Conservation (phyloP, 331 rosid species). For the Acacia pycnantha region DNA sequence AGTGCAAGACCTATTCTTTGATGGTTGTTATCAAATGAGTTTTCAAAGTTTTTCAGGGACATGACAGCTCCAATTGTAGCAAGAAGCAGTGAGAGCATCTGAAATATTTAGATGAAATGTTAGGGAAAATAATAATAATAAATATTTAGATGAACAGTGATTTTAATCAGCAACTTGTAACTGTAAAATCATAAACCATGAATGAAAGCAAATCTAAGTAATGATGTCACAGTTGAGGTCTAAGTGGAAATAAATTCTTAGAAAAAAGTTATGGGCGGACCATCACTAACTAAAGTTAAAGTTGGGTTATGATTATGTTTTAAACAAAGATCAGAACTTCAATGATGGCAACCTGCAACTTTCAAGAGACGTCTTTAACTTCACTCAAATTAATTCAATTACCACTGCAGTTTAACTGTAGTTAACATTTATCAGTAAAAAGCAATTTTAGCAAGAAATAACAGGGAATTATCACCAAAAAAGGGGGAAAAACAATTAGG, state of each 20-base stretch:
- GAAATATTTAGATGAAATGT: conserved; percentile 25
- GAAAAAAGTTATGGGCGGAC: conserved; percentile 31
- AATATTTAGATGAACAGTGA: not conserved
- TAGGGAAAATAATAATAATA: not conserved
- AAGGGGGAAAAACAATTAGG: not conserved
- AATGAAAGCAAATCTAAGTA: not conserved
- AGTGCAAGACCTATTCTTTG: conserved; percentile 72
- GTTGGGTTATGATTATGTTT: conserved; percentile 45
- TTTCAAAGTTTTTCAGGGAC: conserved; percentile 82
- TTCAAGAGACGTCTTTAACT: conserved; percentile 37
- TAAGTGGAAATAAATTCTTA: not conserved
- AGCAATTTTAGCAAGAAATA: not conserved
- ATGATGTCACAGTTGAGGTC: conserved; percentile 27
- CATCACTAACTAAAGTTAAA: conserved; percentile 67
- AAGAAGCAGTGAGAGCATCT: conserved; percentile 70
- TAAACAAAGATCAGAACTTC: conserved; percentile 40
- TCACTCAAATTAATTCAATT: conserved; percentile 1
- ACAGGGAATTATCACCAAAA: not conserved
- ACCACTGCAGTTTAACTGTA: not conserved
- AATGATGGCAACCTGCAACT: conserved; percentile 38
- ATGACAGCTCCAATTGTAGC: conserved; percentile 82
- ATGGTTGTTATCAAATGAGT: conserved; percentile 83
- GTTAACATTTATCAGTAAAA: not conserved
- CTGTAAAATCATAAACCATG: not conserved
- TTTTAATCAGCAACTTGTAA: not conserved